These are phyloP conservation scores for Microsporum canis DNA, from an alignment of 2,329 filamentous ascomycete genomes.

Conservation along the genomic window DNA sequence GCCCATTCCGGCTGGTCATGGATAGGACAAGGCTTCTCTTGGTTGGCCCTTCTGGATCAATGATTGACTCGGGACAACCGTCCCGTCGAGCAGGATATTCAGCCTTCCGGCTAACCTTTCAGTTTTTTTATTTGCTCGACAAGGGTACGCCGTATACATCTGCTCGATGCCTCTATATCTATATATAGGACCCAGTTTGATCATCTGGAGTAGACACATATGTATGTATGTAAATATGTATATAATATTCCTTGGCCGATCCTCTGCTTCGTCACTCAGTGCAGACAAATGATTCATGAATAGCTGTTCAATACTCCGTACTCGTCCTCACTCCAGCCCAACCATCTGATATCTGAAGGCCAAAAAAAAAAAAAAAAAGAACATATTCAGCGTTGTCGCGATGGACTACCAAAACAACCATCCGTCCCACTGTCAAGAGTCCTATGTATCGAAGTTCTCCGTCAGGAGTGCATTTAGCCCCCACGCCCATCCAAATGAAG, in stretches of 20 bases:
- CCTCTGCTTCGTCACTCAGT: neutral
- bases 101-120: constrained; percentile 4
- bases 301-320: neutral
- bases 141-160: neutral
- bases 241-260: neutral
- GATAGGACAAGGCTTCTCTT: constrained; percentile 1
- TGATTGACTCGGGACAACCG: neutral
- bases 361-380: neutral
- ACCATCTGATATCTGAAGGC: neutral
- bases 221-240: neutral
- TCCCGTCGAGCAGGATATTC: neutral
- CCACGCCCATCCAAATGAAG: constrained; percentile 89
- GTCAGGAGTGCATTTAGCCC: constrained; percentile 92
- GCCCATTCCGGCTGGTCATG: neutral
- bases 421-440: constrained; percentile 5
- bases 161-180: neutral
- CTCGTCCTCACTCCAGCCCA: neutral
- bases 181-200: constrained; percentile 1
- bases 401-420: neutral
- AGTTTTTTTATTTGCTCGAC: neutral
- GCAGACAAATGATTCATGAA: neutral
- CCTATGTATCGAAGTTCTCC: constrained; percentile 49
- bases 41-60: neutral
- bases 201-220: neutral
- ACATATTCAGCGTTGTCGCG: neutral